Percentiles rank a stretch among this genome's conserved stretches.
These are phyloP conservation scores for Eimeria necatrix DNA, from an alignment of 169 alveolate species.

Conservation along the genomic window DNA sequence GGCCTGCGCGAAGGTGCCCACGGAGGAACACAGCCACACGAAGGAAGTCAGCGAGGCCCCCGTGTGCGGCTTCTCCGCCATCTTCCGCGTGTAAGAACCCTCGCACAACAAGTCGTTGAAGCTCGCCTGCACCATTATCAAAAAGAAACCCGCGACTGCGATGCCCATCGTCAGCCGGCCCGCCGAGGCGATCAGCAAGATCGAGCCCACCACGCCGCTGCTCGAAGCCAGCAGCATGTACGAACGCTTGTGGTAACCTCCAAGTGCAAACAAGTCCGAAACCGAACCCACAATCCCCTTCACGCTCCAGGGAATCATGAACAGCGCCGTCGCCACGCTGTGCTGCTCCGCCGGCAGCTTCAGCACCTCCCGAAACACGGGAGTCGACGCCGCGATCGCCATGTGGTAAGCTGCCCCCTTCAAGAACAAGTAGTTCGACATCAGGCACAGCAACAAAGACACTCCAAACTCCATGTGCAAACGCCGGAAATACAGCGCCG, in stretches of 20 bases:
- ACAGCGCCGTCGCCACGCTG: constrained; percentile 78
- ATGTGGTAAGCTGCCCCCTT: constrained; percentile 77
- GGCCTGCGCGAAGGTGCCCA: constrained; percentile 76
- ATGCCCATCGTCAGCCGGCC: constrained; percentile 41
- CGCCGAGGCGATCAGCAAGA: constrained; percentile 45
- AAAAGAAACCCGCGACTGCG: constrained; percentile 68
- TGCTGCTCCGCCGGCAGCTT: constrained; percentile 78
- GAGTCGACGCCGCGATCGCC: constrained; percentile 73
- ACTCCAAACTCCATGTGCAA: constrained; percentile 63
- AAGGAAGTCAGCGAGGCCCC: constrained; percentile 75
- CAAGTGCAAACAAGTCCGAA: constrained; percentile 75
- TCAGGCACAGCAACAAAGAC: constrained; percentile 41
- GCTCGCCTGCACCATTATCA: constrained; percentile 77
- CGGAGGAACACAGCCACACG: constrained; percentile 80
- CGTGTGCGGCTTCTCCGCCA: constrained; percentile 80
- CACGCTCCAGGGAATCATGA: constrained; percentile 80
- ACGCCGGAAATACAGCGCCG: constrained; percentile 20
- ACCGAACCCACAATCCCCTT: constrained; percentile 79
- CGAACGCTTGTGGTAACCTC: constrained; percentile 80
- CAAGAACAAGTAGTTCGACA: constrained; percentile 69
- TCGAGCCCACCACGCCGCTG: constrained; percentile 77
- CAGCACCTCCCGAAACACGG: constrained; percentile 77
- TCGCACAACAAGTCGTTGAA: constrained; percentile 78
- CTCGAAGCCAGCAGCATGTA: constrained; percentile 71
- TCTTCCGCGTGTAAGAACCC: constrained; percentile 75